These are phyloP conservation scores for Infundibulicybe gibba DNA, from an alignment of 768 basidiomycete species.

Conservation along the genomic window DNA sequence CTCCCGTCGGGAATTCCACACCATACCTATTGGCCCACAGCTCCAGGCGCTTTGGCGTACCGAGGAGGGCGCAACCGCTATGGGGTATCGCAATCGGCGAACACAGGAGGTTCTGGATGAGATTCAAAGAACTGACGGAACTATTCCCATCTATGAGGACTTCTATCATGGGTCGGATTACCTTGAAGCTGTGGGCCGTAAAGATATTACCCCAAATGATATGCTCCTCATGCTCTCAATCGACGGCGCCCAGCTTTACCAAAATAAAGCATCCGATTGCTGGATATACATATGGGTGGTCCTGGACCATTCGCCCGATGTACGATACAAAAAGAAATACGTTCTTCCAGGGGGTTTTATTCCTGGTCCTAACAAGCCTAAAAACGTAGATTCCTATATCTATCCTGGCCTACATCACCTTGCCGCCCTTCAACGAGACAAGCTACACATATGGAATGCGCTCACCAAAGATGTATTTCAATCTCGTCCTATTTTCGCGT, in stretches of 20 bases:
- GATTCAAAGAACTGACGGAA: not conserved
- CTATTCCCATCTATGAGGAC: conserved; percentile 16
- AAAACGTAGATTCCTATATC: conserved; percentile 27
- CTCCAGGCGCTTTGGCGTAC: not conserved
- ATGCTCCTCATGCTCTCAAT: conserved; percentile 21
- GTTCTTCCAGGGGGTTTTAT: conserved; percentile 5
- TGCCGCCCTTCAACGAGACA: conserved; percentile 23
- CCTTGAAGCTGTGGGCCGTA: conserved; percentile 11
- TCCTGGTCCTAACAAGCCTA: conserved; percentile 26
- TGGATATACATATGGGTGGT: conserved; percentile 31
- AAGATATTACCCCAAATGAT: conserved; percentile 17
- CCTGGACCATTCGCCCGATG: conserved; percentile 18
- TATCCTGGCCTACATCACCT: conserved; percentile 30
- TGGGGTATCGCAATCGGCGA: not conserved
- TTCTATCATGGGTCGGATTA: conserved; percentile 22
- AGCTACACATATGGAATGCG: conserved; percentile 27
- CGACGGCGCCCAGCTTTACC: conserved; percentile 30
- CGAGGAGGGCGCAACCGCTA: not conserved
- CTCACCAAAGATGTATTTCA: conserved; percentile 7
- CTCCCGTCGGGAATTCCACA: not conserved
- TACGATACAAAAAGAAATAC: conserved; percentile 17
- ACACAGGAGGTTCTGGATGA: conserved; percentile 1
- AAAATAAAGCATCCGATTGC: conserved; percentile 25
- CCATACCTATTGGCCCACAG: not conserved
- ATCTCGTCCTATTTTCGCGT: conserved; percentile 12